Evolutionary conservation across 441 rosid species (phyloP).

Genomic region (Lepidium campestre): DNA sequence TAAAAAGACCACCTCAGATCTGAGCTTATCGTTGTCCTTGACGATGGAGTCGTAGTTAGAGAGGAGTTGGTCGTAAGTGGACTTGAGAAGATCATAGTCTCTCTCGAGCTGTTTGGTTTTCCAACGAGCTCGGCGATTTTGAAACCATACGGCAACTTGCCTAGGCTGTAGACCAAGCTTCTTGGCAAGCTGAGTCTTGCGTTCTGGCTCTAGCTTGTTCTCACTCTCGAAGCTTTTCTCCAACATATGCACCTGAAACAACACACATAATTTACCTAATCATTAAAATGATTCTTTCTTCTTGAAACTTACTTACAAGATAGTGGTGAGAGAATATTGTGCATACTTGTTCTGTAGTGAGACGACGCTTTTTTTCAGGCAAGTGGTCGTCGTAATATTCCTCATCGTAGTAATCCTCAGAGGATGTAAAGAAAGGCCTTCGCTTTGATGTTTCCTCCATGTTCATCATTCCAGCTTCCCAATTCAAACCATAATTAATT

Average conservation of each 20-base stretch:
- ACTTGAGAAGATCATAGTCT: constrained; percentile 57
- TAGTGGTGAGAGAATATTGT: not conserved
- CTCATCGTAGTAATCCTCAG: constrained; percentile 68
- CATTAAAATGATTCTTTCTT: not conserved
- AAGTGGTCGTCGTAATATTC: constrained; percentile 74
- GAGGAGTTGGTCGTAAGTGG: constrained; percentile 64
- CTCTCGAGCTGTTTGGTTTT: constrained; percentile 72
- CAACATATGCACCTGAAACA: constrained; percentile 49
- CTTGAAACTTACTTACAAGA: not conserved
- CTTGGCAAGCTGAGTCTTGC: constrained; percentile 68
- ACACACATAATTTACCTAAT: not conserved
- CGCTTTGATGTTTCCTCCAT: constrained; percentile 62
- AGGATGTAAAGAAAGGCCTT: constrained; percentile 70
- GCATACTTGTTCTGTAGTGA: constrained; percentile 67
- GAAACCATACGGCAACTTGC: constrained; percentile 85
- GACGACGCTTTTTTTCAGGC: constrained; percentile 90
- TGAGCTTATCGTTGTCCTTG: constrained; percentile 62
- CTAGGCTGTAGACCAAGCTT: constrained; percentile 72
- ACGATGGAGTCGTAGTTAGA: constrained; percentile 49
- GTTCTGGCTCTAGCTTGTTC: constrained; percentile 77
- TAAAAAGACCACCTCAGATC: constrained; percentile 64
- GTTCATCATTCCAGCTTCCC: constrained; percentile 29
- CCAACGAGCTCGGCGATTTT: constrained; percentile 76
- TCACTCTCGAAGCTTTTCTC: constrained; percentile 81
- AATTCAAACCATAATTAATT: too few relatives aligned